These are phyloP conservation scores for Lecanicillium sp. DNA, from an alignment of 2,329 filamentous ascomycete genomes.

Conservation along the genomic window DNA sequence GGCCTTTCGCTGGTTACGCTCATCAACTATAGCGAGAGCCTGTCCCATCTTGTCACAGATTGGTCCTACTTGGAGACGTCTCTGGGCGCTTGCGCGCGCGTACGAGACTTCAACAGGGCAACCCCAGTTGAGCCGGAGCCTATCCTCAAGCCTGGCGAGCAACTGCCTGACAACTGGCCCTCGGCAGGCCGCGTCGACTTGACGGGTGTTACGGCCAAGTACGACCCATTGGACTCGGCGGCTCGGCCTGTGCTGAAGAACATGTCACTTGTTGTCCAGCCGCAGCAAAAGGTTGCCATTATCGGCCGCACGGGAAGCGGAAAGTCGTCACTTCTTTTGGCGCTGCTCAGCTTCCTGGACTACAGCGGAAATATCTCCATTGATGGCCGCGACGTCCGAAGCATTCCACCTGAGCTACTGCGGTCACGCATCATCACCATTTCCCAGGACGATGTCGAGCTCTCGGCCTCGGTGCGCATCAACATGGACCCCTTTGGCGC, in stretches of 20 bases:
- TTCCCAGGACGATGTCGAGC: slow-evolving; percentile 22
- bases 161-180: slow-evolving; percentile 11
- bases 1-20: slow-evolving; percentile 10
- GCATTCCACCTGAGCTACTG: slow-evolving; percentile 14
- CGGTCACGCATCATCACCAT: slow-evolving; percentile 24
- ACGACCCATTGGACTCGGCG: slow-evolving; percentile 5
- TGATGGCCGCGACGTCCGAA: slow-evolving; percentile 12
- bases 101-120: slow-evolving; percentile 7
- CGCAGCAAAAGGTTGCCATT: slow-evolving; percentile 11
- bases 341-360: slow-evolving; percentile 10
- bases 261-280: slow-evolving; percentile 8
- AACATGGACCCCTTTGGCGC: slow-evolving; percentile 14
- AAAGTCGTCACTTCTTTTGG: slow-evolving; percentile 10
- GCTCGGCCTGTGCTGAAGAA: slow-evolving; percentile 7
- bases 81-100: slow-evolving; percentile 7
- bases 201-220: slow-evolving; percentile 8
- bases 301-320: slow-evolving; percentile 14
- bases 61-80: slow-evolving; percentile 14
- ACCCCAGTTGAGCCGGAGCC: slow-evolving; percentile 7
- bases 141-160: background rate
- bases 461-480: slow-evolving; percentile 9
- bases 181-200: slow-evolving; percentile 9
- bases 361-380: slow-evolving; percentile 13
- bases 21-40: slow-evolving; percentile 8
- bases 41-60: slow-evolving; percentile 5